Conservation (phyloP, 177 flowering plant genomes). For the Vitis hybrid region DNA sequence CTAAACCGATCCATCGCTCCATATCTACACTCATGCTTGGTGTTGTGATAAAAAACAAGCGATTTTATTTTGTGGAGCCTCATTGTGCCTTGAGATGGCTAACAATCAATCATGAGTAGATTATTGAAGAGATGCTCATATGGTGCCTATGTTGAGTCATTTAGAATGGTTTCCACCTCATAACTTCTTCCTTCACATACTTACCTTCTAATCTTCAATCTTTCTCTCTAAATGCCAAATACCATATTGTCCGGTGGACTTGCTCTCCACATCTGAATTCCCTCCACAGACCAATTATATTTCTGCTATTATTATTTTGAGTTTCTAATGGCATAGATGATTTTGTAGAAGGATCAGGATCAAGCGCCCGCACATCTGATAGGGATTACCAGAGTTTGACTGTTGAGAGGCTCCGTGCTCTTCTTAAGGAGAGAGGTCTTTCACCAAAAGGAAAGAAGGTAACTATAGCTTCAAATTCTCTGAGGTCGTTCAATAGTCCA, state of each 20-base stretch:
- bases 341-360: constrained; percentile 43
- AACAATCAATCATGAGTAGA: background rate
- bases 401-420: constrained; percentile 72
- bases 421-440: constrained; percentile 71
- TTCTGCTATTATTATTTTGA: background rate
- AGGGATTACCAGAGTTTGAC: constrained; percentile 59
- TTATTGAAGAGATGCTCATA: background rate
- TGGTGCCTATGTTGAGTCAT: background rate
- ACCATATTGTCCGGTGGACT: background rate
- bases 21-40: no score
- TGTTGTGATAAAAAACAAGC: no score
- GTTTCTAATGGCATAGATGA: no score
- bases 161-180: background rate
- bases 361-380: constrained; percentile 32
- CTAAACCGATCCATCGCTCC: no score
- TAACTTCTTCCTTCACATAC: background rate
- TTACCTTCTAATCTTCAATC: background rate
- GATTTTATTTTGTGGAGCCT: no score
- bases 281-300: background rate
- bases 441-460: constrained; percentile 77
- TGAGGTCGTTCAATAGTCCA: background rate
- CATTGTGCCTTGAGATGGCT: background rate
- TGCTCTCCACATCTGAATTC: background rate
- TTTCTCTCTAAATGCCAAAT: background rate
- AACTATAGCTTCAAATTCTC: constrained; percentile 11